Evolutionary conservation across 169 alveolate genomes (phyloP), one percentile per base, ranked within the genome.

Genomic region (Plasmodium reichenowi): DNA sequence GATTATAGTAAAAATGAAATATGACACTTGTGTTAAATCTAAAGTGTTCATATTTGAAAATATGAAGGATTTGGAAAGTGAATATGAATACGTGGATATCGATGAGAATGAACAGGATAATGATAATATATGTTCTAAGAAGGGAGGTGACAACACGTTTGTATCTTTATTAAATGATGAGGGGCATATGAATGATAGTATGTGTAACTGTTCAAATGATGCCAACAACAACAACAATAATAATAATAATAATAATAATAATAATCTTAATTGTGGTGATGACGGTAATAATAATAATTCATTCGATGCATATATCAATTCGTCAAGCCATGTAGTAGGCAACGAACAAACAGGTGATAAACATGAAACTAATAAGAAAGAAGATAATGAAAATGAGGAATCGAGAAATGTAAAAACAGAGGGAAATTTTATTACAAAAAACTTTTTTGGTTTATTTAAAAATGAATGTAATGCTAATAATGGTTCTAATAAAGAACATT

Each of bases 21-120:
- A 83, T 20, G 80, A 29, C 6, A 9, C 59, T 22, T 67, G 72
- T 47, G 74, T 83, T 13, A 83, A 83, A 52, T 83, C 91, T 2
- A 83, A 83, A 72, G 59, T 63, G 22, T 83, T 83, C 63, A 71
- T 83, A 38, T 83, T 83, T 59, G 74, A 56, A 63, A 71, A 70
- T 62, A 73, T 45, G 22, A 64, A 68, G 47, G 72, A 59, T 26
- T 38, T 67, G 72, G 22, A 68, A 43, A 68, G 74, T 38, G 86
- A 71, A 62, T 58, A 83, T 50, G 83, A 83, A 47, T 50, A 38
- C 13, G 54, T 47, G 60, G 26, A 32, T 56, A 59, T 59, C 12
- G 12, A n/a, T 17, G 26, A 43, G 38, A 32, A 24, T 24, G 29
- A 24, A 66, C 52, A 59, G 12, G 74, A 74, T 1, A 47, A 54